Conservation (phyloP, 352 stramenopile genomes). For the Pythium phragmitis region DNA sequence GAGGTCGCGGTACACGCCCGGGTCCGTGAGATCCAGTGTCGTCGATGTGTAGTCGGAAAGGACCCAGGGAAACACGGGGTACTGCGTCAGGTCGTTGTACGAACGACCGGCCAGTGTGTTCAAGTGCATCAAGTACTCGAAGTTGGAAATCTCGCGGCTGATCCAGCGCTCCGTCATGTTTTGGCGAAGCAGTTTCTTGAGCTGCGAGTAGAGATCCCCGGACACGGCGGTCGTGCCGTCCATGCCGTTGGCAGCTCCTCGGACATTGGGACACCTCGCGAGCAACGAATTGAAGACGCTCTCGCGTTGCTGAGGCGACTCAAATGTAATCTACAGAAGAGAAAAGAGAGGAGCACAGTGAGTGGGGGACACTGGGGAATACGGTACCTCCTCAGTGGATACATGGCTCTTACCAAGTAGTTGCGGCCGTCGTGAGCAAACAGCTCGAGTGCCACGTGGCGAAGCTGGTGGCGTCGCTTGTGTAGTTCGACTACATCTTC, state of each 20-base stretch:
- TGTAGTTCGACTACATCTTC: constrained; percentile 75
- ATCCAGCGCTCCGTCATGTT: constrained; percentile 83
- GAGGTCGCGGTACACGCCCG: constrained; percentile 92
- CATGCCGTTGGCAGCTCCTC: constrained; percentile 60
- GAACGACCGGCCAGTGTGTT: constrained; percentile 95
- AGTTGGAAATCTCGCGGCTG: constrained; percentile 76
- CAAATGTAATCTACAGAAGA: constrained; percentile 54
- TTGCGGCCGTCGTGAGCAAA: constrained; percentile 74
- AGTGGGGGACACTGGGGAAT: too few species aligned
- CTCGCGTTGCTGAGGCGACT: constrained; percentile 59
- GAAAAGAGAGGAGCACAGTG: not conserved
- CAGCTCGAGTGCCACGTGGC: constrained; percentile 72
- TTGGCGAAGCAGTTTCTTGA: constrained; percentile 66
- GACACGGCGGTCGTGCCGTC: constrained; percentile 38
- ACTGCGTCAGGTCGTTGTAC: constrained; percentile 98
- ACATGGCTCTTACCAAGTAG: constrained; percentile 52
- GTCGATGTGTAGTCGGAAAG: constrained; percentile 94
- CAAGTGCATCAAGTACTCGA: constrained; percentile 97
- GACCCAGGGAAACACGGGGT: constrained; percentile 99
- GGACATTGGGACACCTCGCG: constrained; percentile 68
- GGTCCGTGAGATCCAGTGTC: constrained; percentile 93
- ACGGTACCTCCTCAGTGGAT: not conserved
- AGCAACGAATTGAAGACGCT: constrained; percentile 75
- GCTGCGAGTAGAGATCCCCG: constrained; percentile 64
- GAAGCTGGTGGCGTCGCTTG: constrained; percentile 73